A percentile compares a stretch with the other conserved stretches of the same genome.
These are phyloP conservation scores for Cercospora beticola DNA, from an alignment of 2,329 filamentous ascomycete genomes.

Conservation along the genomic window DNA sequence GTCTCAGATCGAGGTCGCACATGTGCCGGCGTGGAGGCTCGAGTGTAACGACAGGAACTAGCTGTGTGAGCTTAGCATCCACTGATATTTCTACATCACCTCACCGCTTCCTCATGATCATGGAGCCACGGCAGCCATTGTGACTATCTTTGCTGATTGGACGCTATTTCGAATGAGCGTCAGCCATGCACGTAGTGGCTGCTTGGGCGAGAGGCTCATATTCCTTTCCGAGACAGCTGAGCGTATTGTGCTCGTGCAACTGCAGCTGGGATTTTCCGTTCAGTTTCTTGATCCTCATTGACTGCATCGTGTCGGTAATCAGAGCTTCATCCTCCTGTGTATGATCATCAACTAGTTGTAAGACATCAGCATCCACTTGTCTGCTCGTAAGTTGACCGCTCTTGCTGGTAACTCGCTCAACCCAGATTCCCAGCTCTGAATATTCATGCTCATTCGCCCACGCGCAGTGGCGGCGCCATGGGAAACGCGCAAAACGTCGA, in stretches of 20 bases:
- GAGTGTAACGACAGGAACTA: background rate
- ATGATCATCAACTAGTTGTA: background rate
- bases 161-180: background rate
- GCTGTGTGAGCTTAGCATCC: background rate
- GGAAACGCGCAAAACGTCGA: background rate
- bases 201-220: background rate
- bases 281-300: background rate
- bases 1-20: background rate
- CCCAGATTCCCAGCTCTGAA: background rate
- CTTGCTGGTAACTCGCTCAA: background rate
- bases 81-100: background rate
- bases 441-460: background rate
- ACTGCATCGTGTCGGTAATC: background rate
- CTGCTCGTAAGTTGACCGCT: background rate
- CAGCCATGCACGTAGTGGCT: background rate
- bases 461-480: background rate
- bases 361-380: background rate
- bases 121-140: background rate
- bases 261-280: background rate
- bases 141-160: background rate
- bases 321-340: background rate
- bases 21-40: background rate
- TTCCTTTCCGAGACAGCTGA: background rate
- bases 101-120: background rate
- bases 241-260: background rate